Evolutionary conservation across 257 asterid genomes (phyloP).

Genomic region (Ehretia macrophylla): DNA sequence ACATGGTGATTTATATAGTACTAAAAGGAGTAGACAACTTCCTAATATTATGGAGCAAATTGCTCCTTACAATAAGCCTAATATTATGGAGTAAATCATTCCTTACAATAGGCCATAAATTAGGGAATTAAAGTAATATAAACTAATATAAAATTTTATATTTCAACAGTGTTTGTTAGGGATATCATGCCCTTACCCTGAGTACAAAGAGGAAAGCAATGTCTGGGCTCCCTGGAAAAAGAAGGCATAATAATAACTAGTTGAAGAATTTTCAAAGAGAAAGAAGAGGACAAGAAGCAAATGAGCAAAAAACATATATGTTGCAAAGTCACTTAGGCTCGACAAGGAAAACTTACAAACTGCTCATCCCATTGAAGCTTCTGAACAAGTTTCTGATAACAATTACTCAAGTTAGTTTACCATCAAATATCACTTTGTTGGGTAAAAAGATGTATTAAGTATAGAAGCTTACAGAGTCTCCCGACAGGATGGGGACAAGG

Average conservation of each 20-base stretch:
- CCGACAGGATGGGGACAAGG: slow-evolving; percentile 28
- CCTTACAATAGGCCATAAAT: no score
- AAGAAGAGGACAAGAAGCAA: background rate
- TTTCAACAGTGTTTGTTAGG: slow-evolving; percentile 7
- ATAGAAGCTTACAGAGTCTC: background rate
- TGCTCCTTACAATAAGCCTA: no score
- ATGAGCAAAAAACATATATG: background rate
- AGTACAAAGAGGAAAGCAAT: background rate
- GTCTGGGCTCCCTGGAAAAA: background rate
- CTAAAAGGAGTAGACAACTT: no score
- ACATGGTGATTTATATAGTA: no score
- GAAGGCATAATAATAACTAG: background rate
- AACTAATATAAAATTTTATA: no score
- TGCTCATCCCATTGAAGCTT: background rate
- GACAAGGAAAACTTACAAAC: background rate
- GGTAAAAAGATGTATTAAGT: background rate
- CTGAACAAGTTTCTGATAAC: slow-evolving; percentile 2
- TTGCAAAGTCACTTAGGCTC: background rate
- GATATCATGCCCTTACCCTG: background rate
- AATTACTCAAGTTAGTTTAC: background rate
- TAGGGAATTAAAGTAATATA: no score
- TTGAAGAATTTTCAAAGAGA: background rate
- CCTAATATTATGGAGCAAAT: no score
- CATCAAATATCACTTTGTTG: slow-evolving; percentile 1
- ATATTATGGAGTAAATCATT: no score